Conservation (phyloP, 75 land plant genomes). For the Pinus tabuliformis region DNA sequence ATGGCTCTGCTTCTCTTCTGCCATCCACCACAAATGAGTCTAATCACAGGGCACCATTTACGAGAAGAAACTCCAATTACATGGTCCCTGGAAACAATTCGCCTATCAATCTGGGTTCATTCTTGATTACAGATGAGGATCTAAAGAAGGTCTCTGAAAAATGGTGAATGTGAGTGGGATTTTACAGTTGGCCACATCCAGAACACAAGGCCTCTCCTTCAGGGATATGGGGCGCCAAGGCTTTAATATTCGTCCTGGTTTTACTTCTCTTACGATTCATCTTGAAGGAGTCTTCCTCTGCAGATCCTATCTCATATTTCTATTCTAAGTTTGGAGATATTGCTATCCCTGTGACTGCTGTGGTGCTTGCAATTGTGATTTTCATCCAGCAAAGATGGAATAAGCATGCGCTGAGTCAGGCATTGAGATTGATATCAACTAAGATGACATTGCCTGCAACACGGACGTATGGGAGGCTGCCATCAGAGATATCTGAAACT, state of each 20-base stretch:
- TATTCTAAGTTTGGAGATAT: slow-evolving; percentile 62
- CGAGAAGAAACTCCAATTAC: not conserved
- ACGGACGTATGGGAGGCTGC: too few relatives aligned
- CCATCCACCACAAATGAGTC: slow-evolving; percentile 18
- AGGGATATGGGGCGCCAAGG: not conserved
- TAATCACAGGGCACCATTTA: too few relatives aligned
- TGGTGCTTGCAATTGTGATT: slow-evolving; percentile 38
- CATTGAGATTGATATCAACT: too few relatives aligned
- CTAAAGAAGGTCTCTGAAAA: slow-evolving; percentile 7
- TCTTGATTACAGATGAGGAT: slow-evolving; percentile 30
- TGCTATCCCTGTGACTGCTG: slow-evolving; percentile 44
- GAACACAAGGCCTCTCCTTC: slow-evolving; percentile 3
- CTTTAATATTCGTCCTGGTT: slow-evolving; percentile 33
- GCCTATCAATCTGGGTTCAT: slow-evolving; percentile 30
- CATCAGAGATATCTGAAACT: too few relatives aligned
- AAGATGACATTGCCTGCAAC: too few relatives aligned
- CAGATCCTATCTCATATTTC: slow-evolving; percentile 57
- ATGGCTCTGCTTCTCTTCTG: slow-evolving; percentile 33
- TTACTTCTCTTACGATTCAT: slow-evolving; percentile 21
- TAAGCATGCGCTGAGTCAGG: too few relatives aligned
- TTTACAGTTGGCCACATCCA: slow-evolving; percentile 28
- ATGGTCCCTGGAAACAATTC: not conserved
- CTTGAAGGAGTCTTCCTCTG: slow-evolving; percentile 66
- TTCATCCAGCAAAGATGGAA: too few relatives aligned
- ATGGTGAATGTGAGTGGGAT: slow-evolving; percentile 33